phyloP scores from a whole-genome alignment of 306 rosid species.

The Lathyrus sativus region DNA sequence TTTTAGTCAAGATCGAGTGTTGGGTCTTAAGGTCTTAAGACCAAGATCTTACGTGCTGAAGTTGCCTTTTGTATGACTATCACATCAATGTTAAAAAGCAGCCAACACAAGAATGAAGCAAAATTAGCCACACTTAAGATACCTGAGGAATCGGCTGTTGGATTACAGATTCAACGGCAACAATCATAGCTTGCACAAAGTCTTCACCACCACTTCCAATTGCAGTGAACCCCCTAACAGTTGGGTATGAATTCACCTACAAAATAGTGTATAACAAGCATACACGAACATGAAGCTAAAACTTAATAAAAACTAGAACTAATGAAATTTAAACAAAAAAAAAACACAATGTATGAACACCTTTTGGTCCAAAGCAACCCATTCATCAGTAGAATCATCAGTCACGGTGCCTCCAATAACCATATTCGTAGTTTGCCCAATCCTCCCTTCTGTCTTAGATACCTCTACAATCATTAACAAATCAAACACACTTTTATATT shows the following conservation, averaged over 20 bases:
- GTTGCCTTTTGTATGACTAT: too few relatives aligned
- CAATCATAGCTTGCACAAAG: constrained; percentile 88
- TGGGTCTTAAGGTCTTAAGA: too few relatives aligned
- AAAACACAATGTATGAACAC: constrained; percentile 43
- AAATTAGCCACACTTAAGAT: constrained; percentile 16
- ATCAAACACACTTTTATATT: constrained; percentile 3
- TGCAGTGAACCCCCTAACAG: constrained; percentile 89
- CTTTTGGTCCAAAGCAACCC: constrained; percentile 94
- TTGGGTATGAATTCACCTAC: constrained; percentile 92
- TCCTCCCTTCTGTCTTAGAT: constrained; percentile 95
- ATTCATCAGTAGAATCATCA: constrained; percentile 83
- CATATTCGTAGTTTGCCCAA: constrained; percentile 95
- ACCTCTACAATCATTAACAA: constrained; percentile 62
- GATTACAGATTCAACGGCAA: constrained; percentile 87
- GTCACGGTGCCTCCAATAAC: constrained; percentile 96
- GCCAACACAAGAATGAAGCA: constrained; percentile 12
- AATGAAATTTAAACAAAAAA: not conserved
- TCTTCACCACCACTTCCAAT: constrained; percentile 95
- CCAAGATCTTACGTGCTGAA: too few relatives aligned
- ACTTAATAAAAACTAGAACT: constrained; percentile 4
- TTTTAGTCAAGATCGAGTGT: too few relatives aligned
- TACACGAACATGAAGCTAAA: not conserved
- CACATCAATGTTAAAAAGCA: constrained; percentile 23
- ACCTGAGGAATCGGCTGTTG: constrained; percentile 86
- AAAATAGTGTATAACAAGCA: not conserved